These are phyloP conservation scores for Patellifolia procumbens DNA, from an alignment of 179 eudicot genomes.

Conservation along the genomic window DNA sequence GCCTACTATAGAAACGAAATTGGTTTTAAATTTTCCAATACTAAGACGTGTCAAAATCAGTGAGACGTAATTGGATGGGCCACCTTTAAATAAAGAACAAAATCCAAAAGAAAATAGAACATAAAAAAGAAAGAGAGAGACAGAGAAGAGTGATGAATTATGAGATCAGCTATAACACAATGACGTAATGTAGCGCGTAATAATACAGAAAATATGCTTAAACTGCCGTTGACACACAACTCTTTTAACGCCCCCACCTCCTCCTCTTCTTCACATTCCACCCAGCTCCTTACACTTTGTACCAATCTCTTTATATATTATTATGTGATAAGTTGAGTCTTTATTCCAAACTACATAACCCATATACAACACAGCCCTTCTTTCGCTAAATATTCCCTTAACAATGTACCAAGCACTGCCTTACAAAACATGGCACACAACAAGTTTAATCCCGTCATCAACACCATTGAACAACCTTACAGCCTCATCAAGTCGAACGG, in stretches of 20 bases:
- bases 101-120: no score
- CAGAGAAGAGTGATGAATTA: constrained; percentile 14
- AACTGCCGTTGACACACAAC: constrained; percentile 22
- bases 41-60: no score
- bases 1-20: no score
- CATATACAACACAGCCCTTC: not conserved
- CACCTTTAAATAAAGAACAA: no score
- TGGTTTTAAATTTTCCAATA: no score
- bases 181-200: constrained; percentile 13
- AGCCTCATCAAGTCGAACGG: constrained; percentile 1
- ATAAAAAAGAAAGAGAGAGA: not conserved
- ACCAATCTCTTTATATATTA: no score
- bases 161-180: constrained; percentile 7
- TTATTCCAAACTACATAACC: constrained; percentile 1
- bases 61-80: no score
- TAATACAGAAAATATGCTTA: constrained; percentile 21
- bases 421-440: constrained; percentile 42
- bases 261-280: not conserved
- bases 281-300: no score
- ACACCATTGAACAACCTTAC: constrained; percentile 10
- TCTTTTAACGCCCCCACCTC: not conserved
- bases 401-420: constrained; percentile 57
- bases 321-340: not conserved
- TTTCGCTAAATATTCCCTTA: not conserved
- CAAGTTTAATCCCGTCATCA: not conserved